These are phyloP conservation scores for Candida boleticola DNA, from an alignment of 805 yeast genomes.

Conservation along the genomic window DNA sequence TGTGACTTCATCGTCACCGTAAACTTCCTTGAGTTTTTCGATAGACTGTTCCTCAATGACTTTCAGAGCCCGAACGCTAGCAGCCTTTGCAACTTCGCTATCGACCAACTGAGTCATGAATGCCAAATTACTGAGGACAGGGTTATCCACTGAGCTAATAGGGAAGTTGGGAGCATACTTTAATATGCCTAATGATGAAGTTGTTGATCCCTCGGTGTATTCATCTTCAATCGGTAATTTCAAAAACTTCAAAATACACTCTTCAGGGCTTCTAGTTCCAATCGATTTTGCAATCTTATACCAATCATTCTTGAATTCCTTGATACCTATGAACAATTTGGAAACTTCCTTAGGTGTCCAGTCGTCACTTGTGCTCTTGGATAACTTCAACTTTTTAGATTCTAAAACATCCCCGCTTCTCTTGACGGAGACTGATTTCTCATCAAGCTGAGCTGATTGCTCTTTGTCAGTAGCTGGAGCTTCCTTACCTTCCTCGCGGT, in stretches of 20 bases:
- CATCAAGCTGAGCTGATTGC: background rate
- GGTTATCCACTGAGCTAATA: slow-evolving; percentile 82
- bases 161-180: slow-evolving; percentile 84
- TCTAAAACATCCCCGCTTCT: slow-evolving; percentile 8
- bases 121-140: slow-evolving; percentile 88
- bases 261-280: slow-evolving; percentile 69
- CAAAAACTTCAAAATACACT: slow-evolving; percentile 77
- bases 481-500: slow-evolving; percentile 8
- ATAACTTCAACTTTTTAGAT: slow-evolving; percentile 22
- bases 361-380: slow-evolving; percentile 19
- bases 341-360: slow-evolving; percentile 73
- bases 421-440: background rate
- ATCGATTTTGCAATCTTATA: slow-evolving; percentile 63
- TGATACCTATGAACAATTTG: slow-evolving; percentile 60
- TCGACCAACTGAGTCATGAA: slow-evolving; percentile 85
- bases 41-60: slow-evolving; percentile 43
- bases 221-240: slow-evolving; percentile 80
- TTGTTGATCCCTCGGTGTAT: slow-evolving; percentile 47
- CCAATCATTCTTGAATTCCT: slow-evolving; percentile 74
- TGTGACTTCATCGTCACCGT: slow-evolving; percentile 13
- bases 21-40: slow-evolving; percentile 35
- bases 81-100: slow-evolving; percentile 80
- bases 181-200: slow-evolving; percentile 58
- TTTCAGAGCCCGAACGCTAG: slow-evolving; percentile 62
- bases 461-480: slow-evolving; percentile 4